Evolutionary conservation across 129 eudicot genomes (phyloP).

Genomic region (Helichrysum umbraculigerum): DNA sequence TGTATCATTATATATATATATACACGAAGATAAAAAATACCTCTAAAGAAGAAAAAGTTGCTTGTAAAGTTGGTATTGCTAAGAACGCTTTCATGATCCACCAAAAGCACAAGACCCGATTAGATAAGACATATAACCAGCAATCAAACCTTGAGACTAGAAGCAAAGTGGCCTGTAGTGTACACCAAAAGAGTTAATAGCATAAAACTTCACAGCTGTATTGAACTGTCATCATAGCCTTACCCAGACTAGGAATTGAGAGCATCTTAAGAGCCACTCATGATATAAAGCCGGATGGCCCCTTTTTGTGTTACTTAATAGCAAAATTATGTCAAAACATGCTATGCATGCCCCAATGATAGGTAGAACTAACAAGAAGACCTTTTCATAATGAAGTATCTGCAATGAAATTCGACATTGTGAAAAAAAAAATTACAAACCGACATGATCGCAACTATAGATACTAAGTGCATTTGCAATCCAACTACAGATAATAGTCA

Average conservation of each 20-base stretch:
- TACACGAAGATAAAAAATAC: conserved; percentile 31
- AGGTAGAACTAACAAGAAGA: conserved; percentile 49
- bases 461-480: neutral
- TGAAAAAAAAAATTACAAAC: conserved; percentile 2
- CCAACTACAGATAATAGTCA: neutral
- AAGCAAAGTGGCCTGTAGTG: conserved; percentile 51
- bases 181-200: conserved; percentile 11
- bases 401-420: conserved; percentile 21
- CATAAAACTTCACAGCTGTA: neutral
- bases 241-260: conserved; percentile 77
- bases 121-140: conserved; percentile 52
- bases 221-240: neutral
- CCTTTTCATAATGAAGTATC: conserved; percentile 51
- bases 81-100: conserved; percentile 62
- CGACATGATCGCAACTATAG: neutral
- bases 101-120: conserved; percentile 57
- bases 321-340: conserved; percentile 53
- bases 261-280: conserved; percentile 59
- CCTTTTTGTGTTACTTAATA: conserved; percentile 30
- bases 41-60: conserved; percentile 55
- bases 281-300: conserved; percentile 48
- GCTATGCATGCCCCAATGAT: conserved; percentile 56
- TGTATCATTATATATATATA: neutral
- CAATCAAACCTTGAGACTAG: conserved; percentile 38
- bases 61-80: conserved; percentile 54